Conservation (phyloP, 2,329 filamentous ascomycete species). For the Fusarium cicatricum region DNA sequence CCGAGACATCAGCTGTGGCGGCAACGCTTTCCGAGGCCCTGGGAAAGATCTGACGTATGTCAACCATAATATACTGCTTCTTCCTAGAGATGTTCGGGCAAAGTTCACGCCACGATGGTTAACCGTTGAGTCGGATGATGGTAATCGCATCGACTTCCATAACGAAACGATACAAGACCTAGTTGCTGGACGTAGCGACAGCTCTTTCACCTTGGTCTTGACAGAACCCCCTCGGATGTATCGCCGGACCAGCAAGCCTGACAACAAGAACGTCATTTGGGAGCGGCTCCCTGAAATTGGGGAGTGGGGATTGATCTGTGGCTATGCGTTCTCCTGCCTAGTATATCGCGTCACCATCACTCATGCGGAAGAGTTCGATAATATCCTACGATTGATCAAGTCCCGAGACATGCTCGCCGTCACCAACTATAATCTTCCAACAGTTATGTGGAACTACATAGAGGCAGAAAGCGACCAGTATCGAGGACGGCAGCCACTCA, state of each 20-base stretch:
- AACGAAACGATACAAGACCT: constrained; percentile 58
- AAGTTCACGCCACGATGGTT: constrained; percentile 30
- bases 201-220: constrained; percentile 60
- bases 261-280: constrained; percentile 25
- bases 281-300: constrained; percentile 44
- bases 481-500: constrained; percentile 34
- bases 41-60: constrained; percentile 52
- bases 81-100: background rate
- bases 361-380: background rate
- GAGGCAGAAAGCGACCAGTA: constrained; percentile 5
- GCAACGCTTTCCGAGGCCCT: constrained; percentile 52
- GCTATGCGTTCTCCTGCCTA: constrained; percentile 49
- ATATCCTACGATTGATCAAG: constrained; percentile 32
- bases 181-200: constrained; percentile 47
- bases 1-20: constrained; percentile 54
- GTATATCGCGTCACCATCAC: constrained; percentile 52
- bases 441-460: constrained; percentile 34
- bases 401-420: constrained; percentile 36
- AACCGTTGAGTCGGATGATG: constrained; percentile 1
- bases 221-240: constrained; percentile 61
- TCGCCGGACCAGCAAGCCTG: constrained; percentile 9
- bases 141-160: constrained; percentile 55
- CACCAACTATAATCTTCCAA: constrained; percentile 37
- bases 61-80: constrained; percentile 47
- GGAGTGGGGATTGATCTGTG: constrained; percentile 10